These are phyloP conservation scores for Purpureocillium takamizusanense DNA, from an alignment of 2,329 filamentous ascomycete species.

Conservation along the genomic window DNA sequence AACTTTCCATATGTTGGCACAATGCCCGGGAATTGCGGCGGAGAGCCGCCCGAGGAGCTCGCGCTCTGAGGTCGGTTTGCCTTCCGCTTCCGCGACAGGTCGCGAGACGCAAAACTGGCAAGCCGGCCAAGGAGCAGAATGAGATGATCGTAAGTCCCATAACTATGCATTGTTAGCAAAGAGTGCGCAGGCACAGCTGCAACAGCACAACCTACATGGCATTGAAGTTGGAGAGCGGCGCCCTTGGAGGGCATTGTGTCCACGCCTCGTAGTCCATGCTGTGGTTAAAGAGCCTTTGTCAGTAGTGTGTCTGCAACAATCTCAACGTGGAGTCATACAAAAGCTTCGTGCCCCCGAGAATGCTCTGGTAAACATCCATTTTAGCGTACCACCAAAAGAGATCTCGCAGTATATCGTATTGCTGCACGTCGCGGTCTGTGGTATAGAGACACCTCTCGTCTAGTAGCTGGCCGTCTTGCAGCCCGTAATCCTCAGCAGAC, in stretches of 20 bases:
- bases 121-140: constrained; percentile 74
- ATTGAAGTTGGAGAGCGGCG: constrained; percentile 66
- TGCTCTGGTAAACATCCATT: constrained; percentile 86
- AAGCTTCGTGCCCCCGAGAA: constrained; percentile 74
- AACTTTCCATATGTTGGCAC: constrained; percentile 43
- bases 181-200: neutral
- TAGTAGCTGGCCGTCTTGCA: constrained; percentile 17
- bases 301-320: constrained; percentile 7
- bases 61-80: constrained; percentile 30
- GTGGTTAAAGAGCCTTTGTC: constrained; percentile 2
- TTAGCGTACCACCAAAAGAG: constrained; percentile 95
- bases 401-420: constrained; percentile 74
- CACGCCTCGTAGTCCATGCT: constrained; percentile 75
- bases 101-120: constrained; percentile 67
- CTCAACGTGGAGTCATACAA: constrained; percentile 53
- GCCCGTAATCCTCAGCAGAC: constrained; percentile 27
- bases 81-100: constrained; percentile 69
- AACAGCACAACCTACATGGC: constrained; percentile 46
- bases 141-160: constrained; percentile 83
- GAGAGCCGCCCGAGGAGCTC: constrained; percentile 20
- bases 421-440: constrained; percentile 60
- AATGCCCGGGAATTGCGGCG: constrained; percentile 45
- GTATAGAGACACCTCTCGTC: constrained; percentile 12
- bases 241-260: constrained; percentile 81
- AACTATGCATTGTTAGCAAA: constrained; percentile 39